Conservation (phyloP, 768 basidiomycete genomes). For the Xerocomellus dryophilus region DNA sequence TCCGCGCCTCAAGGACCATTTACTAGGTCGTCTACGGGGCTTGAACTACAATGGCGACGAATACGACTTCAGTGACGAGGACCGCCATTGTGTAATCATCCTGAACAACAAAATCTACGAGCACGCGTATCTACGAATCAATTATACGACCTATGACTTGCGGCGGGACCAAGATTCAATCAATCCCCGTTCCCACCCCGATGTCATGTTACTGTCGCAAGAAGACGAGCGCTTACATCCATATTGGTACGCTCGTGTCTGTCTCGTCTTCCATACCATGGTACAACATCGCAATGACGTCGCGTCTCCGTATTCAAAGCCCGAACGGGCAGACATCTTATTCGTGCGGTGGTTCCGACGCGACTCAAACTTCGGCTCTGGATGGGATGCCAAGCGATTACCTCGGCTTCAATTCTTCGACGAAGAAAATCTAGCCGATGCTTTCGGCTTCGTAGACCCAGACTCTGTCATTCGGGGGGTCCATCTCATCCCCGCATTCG, state of each 20-base stretch:
- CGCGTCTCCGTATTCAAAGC: background rate
- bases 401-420: slow-evolving; percentile 40
- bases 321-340: background rate
- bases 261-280: slow-evolving; percentile 14
- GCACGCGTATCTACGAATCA: slow-evolving; percentile 20
- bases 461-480: slow-evolving; percentile 34
- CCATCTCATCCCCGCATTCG: slow-evolving; percentile 45
- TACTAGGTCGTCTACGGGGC: background rate
- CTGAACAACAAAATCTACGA: slow-evolving; percentile 19
- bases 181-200: slow-evolving; percentile 31
- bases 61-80: slow-evolving; percentile 15
- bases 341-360: slow-evolving; percentile 41
- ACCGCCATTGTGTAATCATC: slow-evolving; percentile 22
- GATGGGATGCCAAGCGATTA: slow-evolving; percentile 29
- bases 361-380: slow-evolving; percentile 22
- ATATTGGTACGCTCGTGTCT: slow-evolving; percentile 35
- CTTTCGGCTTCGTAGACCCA: slow-evolving; percentile 49
- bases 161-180: slow-evolving; percentile 35
- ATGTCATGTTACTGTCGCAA: slow-evolving; percentile 36
- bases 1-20: background rate
- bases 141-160: slow-evolving; percentile 30
- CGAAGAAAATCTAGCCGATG: slow-evolving; percentile 16
- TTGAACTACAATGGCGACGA: slow-evolving; percentile 22
- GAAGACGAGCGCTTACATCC: slow-evolving; percentile 30
- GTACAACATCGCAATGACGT: background rate